These are phyloP conservation scores for Brassica incana DNA, from an alignment of 345 rosid species.

Conservation along the genomic window DNA sequence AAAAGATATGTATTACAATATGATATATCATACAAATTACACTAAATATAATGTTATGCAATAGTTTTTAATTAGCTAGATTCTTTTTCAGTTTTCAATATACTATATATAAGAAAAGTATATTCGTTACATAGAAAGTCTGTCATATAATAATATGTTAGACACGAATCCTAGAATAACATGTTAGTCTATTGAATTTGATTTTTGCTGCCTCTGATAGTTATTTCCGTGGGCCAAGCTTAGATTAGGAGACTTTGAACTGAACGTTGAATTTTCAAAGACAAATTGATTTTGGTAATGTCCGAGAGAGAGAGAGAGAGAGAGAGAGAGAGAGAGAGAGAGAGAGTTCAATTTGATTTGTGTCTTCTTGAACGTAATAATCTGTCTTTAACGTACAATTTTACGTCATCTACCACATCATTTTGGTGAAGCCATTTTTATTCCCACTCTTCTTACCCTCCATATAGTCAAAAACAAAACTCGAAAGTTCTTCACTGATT, in stretches of 20 bases:
- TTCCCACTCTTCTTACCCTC: neutral
- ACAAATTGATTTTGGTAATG: neutral
- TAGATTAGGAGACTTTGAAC: neutral
- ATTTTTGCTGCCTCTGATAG: neutral
- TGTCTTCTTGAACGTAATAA: neutral
- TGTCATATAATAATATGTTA: no score
- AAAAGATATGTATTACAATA: no score
- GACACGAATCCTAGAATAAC: neutral
- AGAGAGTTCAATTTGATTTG: neutral
- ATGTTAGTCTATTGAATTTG: neutral
- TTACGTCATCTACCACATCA: conserved; percentile 5
- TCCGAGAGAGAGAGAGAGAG: no score
- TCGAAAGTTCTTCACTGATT: neutral
- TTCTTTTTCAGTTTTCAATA: no score
- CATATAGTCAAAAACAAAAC: neutral
- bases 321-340: neutral
- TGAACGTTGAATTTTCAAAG: neutral
- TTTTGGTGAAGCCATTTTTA: neutral
- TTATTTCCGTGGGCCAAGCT: neutral
- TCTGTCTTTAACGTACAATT: neutral
- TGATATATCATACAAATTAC: no score
- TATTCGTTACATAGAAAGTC: no score
- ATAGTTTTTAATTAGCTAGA: no score
- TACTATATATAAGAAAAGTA: no score
- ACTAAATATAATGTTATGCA: no score